Evolutionary conservation across 208 protist species (phyloP).

Genomic region (Crithidia sp.): DNA sequence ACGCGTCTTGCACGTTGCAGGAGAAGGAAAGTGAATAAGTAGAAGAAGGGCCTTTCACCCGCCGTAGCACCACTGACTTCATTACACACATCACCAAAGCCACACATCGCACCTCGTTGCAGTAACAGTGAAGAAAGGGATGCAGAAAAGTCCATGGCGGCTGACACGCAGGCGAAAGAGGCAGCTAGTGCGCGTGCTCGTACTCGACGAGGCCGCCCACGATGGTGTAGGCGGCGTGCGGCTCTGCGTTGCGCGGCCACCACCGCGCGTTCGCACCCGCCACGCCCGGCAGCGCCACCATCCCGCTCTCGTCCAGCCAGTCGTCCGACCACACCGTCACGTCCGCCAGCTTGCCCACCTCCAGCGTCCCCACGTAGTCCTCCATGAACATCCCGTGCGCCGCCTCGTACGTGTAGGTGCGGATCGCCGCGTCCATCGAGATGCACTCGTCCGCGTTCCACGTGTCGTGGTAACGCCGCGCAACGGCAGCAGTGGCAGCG

Average conservation of each 20-base stretch:
- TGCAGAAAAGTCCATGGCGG: too few species aligned
- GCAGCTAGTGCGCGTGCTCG: slow-evolving; percentile 17
- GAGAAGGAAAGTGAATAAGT: too few species aligned
- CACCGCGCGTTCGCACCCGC: slow-evolving; percentile 32
- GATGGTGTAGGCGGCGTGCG: slow-evolving; percentile 49
- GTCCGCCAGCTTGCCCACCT: slow-evolving; percentile 68
- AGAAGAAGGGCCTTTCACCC: too few species aligned
- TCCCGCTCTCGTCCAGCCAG: slow-evolving; percentile 36
- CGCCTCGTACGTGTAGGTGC: slow-evolving; percentile 59
- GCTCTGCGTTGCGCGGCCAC: slow-evolving; percentile 46
- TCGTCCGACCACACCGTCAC: slow-evolving; percentile 64
- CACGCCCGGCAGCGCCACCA: slow-evolving; percentile 30
- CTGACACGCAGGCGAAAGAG: too few species aligned
- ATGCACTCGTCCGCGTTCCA: slow-evolving; percentile 58
- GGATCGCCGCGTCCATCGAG: slow-evolving; percentile 58
- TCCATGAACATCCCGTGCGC: slow-evolving; percentile 69
- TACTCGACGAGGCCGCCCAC: slow-evolving; percentile 63
- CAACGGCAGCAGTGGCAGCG: not conserved
- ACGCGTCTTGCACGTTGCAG: too few species aligned
- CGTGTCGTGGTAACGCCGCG: slow-evolving; percentile 46
- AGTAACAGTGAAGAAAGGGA: too few species aligned
- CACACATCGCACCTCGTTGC: too few species aligned
- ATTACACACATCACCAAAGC: too few species aligned
- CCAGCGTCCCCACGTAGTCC: slow-evolving; percentile 53
- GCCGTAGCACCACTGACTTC: too few species aligned